Base-by-base conservation (phyloP, 176 grass and related monocot genomes). In the Oryza officinalis region DNA sequence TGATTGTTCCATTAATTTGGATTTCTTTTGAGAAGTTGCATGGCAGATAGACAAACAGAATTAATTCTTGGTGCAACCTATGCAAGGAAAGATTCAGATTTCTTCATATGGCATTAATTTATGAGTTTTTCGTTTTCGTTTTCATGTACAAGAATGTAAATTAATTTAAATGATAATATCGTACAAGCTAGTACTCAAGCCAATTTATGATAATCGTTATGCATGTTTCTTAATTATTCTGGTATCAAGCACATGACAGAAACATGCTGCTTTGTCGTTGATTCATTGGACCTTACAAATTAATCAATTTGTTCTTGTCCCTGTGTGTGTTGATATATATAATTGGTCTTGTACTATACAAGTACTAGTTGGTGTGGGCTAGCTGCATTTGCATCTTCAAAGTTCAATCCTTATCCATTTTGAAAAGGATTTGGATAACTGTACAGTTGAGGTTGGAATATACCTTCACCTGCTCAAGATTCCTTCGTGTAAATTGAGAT, bases 141-240 rank as follows among this genome's bases (percentile, higher is more conserved):
- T 71, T 18, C n/a, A 38, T 75, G 61, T 67, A 84, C 23, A 84
- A 75, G 45, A 27, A 26, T 84, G 81, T 50, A 76, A 75, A 84
- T 76, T 76, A 76, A 30, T 30, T 30, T 27, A 31, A 17, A n/a
- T 84, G 54, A 22, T 60, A 60, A 23, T 23, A 23, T 23, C 8
- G 22, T 60, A 8, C 18, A 60, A 60, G 22, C 54, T 60, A 60
- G 12, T 52, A 20, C 50, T 60, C 52, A 60, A 60, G 54, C 15
- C 6, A 23, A 60, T 22, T 60, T 60, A 60, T 23, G 54, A 23
- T 23, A 10, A 7, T 13, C 37, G 0, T 25, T 5, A 26, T 71
- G 10, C 84, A 80, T n/a, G 77, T 80, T 74, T 80, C 22, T 27
- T 67, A 27, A 69, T n/a, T 37, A 38, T 22, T 47, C 14, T 47